Conservation (phyloP, 2,329 filamentous ascomycete genomes). For the Penicillium psychrosexuale region DNA sequence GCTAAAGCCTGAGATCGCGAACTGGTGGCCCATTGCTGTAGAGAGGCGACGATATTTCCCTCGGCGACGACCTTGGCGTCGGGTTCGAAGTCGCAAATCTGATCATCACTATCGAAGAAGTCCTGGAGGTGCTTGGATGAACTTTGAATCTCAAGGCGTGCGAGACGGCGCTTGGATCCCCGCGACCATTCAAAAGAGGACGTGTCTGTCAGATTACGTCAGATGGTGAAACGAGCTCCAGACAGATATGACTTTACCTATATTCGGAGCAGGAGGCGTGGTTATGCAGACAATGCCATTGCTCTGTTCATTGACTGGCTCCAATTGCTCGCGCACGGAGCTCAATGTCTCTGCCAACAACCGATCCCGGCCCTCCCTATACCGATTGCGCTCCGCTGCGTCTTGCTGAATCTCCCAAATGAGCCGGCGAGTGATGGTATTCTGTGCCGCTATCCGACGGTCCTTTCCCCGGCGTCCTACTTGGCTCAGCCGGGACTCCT, state of each 20-base stretch:
- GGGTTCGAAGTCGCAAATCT: conserved; percentile 30
- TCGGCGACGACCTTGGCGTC: conserved; percentile 29
- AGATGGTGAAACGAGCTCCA: conserved; percentile 3
- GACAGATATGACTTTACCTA: conserved; percentile 23
- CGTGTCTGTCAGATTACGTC: conserved; percentile 21
- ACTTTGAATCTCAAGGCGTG: conserved; percentile 32
- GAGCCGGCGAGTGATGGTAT: conserved; percentile 35
- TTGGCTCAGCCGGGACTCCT: conserved; percentile 33
- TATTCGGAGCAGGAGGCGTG: conserved; percentile 29
- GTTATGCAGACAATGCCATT: conserved; percentile 34
- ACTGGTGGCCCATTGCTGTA: conserved; percentile 37
- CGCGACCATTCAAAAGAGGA: conserved; percentile 30
- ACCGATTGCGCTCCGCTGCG: conserved; percentile 26
- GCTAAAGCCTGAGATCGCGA: conserved; percentile 34
- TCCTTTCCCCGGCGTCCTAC: conserved; percentile 32
- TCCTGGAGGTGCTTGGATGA: conserved; percentile 37
- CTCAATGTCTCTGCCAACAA: conserved; percentile 29
- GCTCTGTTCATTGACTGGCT: conserved; percentile 24
- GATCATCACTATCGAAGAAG: conserved; percentile 37
- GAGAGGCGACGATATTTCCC: conserved; percentile 25
- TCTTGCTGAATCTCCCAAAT: conserved; percentile 40
- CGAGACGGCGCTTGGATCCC: conserved; percentile 35
- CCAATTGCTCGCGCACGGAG: conserved; percentile 25
- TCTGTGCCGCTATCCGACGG: conserved; percentile 35
- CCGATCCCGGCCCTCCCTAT: conserved; percentile 25